Conservation (phyloP, 2,329 filamentous ascomycete species). For the Ophiosphaerella herpotricha region DNA sequence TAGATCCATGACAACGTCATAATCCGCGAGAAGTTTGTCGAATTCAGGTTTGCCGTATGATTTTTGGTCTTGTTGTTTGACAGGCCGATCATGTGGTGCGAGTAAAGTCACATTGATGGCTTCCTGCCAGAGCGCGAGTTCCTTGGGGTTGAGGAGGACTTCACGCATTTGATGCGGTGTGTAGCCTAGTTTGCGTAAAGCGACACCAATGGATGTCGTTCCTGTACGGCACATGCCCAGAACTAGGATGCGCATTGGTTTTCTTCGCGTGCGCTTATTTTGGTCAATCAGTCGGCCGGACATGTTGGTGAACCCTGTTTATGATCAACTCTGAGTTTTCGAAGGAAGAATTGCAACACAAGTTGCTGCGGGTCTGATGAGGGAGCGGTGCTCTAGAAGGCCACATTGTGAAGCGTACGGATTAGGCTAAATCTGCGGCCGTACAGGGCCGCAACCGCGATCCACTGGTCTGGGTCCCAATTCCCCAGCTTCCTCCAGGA, state of each 20-base stretch:
- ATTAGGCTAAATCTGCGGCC: conserved; percentile 33
- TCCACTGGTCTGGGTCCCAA: too few relatives aligned
- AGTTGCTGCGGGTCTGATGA: background rate
- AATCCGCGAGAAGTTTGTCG: conserved; percentile 53
- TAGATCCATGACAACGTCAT: conserved; percentile 43
- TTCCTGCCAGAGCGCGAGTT: conserved; percentile 37
- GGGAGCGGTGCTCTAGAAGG: background rate
- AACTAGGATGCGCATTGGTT: conserved; percentile 74
- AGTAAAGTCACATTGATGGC: conserved; percentile 30
- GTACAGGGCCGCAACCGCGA: background rate
- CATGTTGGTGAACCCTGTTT: conserved; percentile 4
- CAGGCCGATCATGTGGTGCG: conserved; percentile 15
- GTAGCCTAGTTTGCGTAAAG: conserved; percentile 52
- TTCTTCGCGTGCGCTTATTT: conserved; percentile 65
- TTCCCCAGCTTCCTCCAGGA: too few relatives aligned
- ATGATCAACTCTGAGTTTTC: conserved; percentile 34
- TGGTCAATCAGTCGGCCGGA: conserved; percentile 59
- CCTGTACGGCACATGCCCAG: conserved; percentile 72
- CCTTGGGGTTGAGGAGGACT: conserved; percentile 21
- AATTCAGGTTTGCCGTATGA: conserved; percentile 47
- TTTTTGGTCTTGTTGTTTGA: conserved; percentile 10
- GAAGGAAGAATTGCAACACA: background rate
- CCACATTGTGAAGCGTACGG: conserved; percentile 7
- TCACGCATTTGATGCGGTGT: conserved; percentile 30
- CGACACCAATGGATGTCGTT: conserved; percentile 58